Base-by-base conservation (phyloP, 129 eudicot genomes). In the Lonicera japonica region DNA sequence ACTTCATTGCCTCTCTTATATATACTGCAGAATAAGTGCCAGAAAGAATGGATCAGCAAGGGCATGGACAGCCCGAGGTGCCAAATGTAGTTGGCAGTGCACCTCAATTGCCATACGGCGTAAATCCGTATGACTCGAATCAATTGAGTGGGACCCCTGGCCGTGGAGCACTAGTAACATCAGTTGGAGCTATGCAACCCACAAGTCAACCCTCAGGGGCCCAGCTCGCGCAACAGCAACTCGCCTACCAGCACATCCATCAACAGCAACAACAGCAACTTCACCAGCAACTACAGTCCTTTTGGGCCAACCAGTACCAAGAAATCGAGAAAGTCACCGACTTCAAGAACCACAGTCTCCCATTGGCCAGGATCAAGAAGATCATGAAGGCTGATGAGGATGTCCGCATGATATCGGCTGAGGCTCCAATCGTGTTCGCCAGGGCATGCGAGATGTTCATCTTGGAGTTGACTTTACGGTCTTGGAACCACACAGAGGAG, bases 311-410 rank as follows among this genome's bases (percentile, higher is more conserved):
- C 55, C 95, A 87, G 59, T 75, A 68, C 67, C 83, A 83, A 67
- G 91, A 83, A 17, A 83, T 80, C 0, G 91, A 87, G 55, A 83
- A 73, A 16, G 87, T 83, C 21, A 78, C 55, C 3, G 95, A 87
- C 41, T 87, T 87, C 66, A 87, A 83, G 75, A 87, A 87, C 73
- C 95, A 87, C 72, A 87, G 95, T 70, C 91, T 87, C 53, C 95
- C 95, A 14, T 80, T 87, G n/a, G 95, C 95, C 14, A 70, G 95
- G 73, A 86, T 86, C 79, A 86, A 86, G 80, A 86, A 86, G 68
- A 86, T 87, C 74, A 87, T 87, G 95, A 87, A 87, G 67, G 95
- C 95, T 3, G 95, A 83, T 21, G 95, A 87, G 60, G 95, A 87
- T 63, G 91, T 87, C 4, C 65, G 91, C 21, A 87, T 87, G 95